phyloP scores from a whole-genome alignment of 2,329 filamentous ascomycete species.

The Pseudogymnoascus sp. region DNA sequence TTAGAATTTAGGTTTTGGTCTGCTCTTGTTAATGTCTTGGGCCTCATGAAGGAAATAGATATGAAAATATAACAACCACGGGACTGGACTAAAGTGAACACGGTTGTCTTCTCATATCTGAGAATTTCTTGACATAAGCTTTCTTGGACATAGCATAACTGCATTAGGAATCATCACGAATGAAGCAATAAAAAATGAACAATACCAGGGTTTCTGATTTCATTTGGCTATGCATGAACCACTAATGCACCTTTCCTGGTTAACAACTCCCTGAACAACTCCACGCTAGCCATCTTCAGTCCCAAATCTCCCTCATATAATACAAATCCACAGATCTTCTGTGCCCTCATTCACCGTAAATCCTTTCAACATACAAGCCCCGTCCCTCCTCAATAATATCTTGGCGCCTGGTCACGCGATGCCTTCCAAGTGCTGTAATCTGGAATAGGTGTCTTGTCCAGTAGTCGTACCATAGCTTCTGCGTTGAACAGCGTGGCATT shows the following conservation, averaged over 20 bases:
- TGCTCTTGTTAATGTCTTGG: neutral
- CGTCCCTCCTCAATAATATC: constrained; percentile 17
- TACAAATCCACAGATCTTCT: constrained; percentile 1
- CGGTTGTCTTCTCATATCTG: neutral
- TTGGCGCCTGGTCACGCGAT: constrained; percentile 12
- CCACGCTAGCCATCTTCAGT: neutral
- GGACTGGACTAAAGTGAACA: neutral
- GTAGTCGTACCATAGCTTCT: constrained; percentile 61
- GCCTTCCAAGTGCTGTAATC: constrained; percentile 49
- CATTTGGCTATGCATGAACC: neutral
- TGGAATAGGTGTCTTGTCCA: constrained; percentile 61
- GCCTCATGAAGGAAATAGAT: neutral
- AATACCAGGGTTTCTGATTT: neutral
- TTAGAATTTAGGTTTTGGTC: neutral
- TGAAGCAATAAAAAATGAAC: neutral
- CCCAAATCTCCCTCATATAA: neutral
- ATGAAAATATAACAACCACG: neutral
- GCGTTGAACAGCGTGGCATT: constrained; percentile 62
- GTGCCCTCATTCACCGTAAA: neutral
- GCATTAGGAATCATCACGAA: neutral
- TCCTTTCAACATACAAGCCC: neutral
- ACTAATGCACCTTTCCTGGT: neutral
- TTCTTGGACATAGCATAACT: neutral
- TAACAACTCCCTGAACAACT: neutral
- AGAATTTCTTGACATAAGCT: neutral